Evolutionary conservation across 176 grass and related monocot species (phyloP).

Genomic region (Otatea glauca): DNA sequence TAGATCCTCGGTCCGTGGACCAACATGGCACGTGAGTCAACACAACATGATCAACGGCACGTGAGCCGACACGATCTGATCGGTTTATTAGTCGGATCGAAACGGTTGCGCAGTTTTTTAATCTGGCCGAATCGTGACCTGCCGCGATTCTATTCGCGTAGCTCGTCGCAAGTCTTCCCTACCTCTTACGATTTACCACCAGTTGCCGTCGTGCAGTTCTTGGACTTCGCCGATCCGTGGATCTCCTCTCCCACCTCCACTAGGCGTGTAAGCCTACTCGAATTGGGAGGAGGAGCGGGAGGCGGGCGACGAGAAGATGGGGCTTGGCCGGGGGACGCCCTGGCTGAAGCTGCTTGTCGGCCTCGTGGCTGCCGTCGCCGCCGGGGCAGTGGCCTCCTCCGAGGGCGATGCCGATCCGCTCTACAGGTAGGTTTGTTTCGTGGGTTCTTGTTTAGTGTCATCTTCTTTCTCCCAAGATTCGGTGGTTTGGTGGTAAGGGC

Average conservation of each 20-base stretch:
- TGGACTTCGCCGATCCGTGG: not conserved
- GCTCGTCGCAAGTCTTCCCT: not conserved
- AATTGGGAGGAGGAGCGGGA: conserved; percentile 9
- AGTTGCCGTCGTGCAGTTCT: not conserved
- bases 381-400: conserved; percentile 6
- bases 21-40: too few relatives aligned
- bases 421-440: conserved; percentile 47
- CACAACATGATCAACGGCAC: too few relatives aligned
- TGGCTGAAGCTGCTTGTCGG: conserved; percentile 25
- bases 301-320: conserved; percentile 20
- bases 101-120: too few relatives aligned
- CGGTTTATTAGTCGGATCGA: too few relatives aligned
- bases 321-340: not conserved
- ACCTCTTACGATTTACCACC: not conserved
- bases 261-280: not conserved
- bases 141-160: not conserved
- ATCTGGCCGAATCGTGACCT: too few relatives aligned
- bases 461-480: not conserved
- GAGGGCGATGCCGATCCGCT: conserved; percentile 57
- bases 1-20: too few relatives aligned
- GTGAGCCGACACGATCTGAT: too few relatives aligned
- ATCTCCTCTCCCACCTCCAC: not conserved
- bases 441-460: not conserved
- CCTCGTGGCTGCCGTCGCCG: conserved; percentile 12
- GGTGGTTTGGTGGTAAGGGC: not conserved